These are phyloP conservation scores for Coniosporium apollinis DNA, from an alignment of 495 filamentous ascomycete species.

Conservation along the genomic window DNA sequence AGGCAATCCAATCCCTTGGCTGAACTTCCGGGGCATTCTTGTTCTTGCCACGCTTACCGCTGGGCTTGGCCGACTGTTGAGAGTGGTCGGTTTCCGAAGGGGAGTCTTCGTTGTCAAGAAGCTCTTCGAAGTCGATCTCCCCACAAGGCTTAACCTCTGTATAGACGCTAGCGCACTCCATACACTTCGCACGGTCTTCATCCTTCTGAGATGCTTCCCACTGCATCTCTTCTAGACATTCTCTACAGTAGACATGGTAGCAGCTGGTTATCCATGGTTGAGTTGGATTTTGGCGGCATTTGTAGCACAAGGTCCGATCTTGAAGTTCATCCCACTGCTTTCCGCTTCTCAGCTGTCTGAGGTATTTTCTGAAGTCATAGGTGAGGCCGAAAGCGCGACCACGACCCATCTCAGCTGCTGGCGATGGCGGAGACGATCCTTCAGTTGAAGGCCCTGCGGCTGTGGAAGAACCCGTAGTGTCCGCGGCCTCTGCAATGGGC, in stretches of 20 bases:
- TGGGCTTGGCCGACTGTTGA: background rate
- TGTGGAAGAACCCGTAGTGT: no score
- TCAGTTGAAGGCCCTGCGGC: background rate
- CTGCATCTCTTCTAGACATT: conserved; percentile 24
- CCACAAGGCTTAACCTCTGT: conserved; percentile 2
- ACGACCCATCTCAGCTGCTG: background rate
- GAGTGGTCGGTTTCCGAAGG: background rate
- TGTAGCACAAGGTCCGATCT: conserved; percentile 21
- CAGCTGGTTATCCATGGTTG: conserved; percentile 28
- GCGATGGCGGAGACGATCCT: no score
- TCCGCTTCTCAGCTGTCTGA: conserved; percentile 15
- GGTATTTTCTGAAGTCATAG: conserved; percentile 19
- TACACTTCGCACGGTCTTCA: conserved; percentile 9
- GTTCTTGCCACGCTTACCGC: background rate
- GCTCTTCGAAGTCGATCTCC: conserved; percentile 2
- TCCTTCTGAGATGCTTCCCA: conserved; percentile 11
- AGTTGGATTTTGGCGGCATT: conserved; percentile 18
- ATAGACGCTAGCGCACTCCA: conserved; percentile 10
- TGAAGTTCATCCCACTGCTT: conserved; percentile 18
- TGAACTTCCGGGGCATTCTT: background rate
- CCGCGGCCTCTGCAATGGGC: no score
- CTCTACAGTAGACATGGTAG: conserved; percentile 31
- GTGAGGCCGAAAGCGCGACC: no score
- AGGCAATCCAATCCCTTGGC: conserved; percentile 11
- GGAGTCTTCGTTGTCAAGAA: background rate